A percentile compares a stretch with the other conserved stretches of the same genome.
These are phyloP conservation scores for Saraca asoca DNA, from an alignment of 331 rosid species.

Conservation along the genomic window DNA sequence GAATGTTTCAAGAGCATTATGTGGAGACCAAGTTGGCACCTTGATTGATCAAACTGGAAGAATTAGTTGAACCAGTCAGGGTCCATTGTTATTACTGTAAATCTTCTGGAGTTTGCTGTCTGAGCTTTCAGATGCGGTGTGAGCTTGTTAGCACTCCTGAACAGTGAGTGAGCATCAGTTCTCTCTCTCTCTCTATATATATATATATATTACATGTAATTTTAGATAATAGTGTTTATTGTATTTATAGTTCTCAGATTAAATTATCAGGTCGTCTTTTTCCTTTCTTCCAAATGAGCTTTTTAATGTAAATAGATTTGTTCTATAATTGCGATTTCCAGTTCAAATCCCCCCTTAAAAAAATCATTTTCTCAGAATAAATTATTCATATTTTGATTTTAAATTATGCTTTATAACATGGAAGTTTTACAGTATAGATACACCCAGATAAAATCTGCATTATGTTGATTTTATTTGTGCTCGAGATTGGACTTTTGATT, in stretches of 20 bases:
- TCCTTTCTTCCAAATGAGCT: neutral
- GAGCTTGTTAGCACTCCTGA: neutral
- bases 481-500: too few species aligned
- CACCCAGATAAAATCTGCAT: too few species aligned
- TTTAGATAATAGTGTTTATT: neutral
- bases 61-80: neutral
- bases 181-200: neutral
- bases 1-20: slow-evolving; percentile 71
- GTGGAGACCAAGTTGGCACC: slow-evolving; percentile 84
- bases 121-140: neutral
- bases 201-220: neutral
- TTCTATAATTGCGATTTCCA: too few species aligned
- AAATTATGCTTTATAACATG: too few species aligned
- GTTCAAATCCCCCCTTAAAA: too few species aligned
- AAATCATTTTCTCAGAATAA: too few species aligned
- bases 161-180: neutral
- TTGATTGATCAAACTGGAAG: slow-evolving; percentile 71
- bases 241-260: neutral
- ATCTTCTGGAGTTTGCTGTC: neutral
- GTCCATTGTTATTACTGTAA: too few species aligned
- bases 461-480: too few species aligned
- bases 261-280: neutral
- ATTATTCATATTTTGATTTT: too few species aligned
- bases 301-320: neutral
- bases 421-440: too few species aligned